Conservation (phyloP, 2,329 filamentous ascomycete genomes). For the Fusarium bactridioides region DNA sequence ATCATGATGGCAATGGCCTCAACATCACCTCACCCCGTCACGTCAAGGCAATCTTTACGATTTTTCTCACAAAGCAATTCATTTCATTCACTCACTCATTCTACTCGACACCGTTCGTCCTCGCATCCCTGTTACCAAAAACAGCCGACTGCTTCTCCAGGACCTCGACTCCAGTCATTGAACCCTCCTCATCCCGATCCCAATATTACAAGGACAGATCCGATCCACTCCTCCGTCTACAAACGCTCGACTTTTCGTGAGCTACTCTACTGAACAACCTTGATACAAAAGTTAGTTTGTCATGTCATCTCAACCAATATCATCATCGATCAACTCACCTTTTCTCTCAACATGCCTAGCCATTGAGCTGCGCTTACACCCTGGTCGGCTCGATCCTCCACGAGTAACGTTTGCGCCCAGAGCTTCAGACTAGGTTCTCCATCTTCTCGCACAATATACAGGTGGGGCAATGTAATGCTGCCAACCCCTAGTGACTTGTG, state of each 20-base stretch:
- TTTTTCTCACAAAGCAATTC: slow-evolving; percentile 26
- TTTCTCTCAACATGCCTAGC: slow-evolving; percentile 91
- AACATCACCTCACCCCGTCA: neutral
- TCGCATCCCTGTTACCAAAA: slow-evolving; percentile 27
- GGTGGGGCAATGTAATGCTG: slow-evolving; percentile 88
- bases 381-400: slow-evolving; percentile 95
- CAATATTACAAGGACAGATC: slow-evolving; percentile 37
- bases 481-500: slow-evolving; percentile 87
- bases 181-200: slow-evolving; percentile 29
- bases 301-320: neutral
- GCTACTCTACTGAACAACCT: slow-evolving; percentile 48
- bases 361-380: slow-evolving; percentile 92
- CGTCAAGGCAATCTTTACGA: neutral
- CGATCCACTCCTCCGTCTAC: slow-evolving; percentile 27
- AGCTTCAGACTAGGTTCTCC: slow-evolving; percentile 94
- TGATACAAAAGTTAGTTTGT: slow-evolving; percentile 19
- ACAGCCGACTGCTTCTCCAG: slow-evolving; percentile 25
- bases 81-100: slow-evolving; percentile 28
- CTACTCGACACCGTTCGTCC: slow-evolving; percentile 38
- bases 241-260: slow-evolving; percentile 17
- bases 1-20: neutral
- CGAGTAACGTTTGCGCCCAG: slow-evolving; percentile 95
- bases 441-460: slow-evolving; percentile 94
- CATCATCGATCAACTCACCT: slow-evolving; percentile 65
- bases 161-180: slow-evolving; percentile 38